Evolutionary conservation across 495 filamentous ascomycete genomes (phyloP), one percentile per base, ranked within the genome.

Genomic region (Patellaria atrata): DNA sequence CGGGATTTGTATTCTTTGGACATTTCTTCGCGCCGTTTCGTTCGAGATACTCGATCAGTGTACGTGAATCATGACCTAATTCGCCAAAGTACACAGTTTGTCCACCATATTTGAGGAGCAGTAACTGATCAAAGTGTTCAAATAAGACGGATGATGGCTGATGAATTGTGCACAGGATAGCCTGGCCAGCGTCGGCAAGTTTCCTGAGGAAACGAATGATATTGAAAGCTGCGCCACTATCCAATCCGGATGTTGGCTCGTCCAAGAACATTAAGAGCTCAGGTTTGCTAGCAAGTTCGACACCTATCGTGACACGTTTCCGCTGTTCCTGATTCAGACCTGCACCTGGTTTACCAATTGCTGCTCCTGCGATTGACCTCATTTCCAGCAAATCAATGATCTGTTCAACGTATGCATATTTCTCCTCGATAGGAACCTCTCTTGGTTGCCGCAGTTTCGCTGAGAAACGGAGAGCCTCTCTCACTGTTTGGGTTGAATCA

Each of bases 141-240:
- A 86, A 83, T 6, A 86, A 58, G 11, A 75, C 65, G 3, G 75
- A 68, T 0, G 70, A 77, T 4, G 81, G 81, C 44, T 87, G 80
- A 47, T 85, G 78, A 21, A 86, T 84, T 0, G 79, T 86, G 32
- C 75, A 76, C 0, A 75, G 52, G 13, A 86, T 72, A 3, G 77
- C 74, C 48, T 83, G 77, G 3, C 80, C 58, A 5, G 63, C 62
- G 31, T 71, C 63, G 4, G 76, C 71, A 3, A 82, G 60, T 43
- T 79, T 80, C 2, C 71, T 54, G 20, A 82, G 51, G 45, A 80
- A 75, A 11, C 69, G 59, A 15, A 75, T 62, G 8, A 77, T 76
- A 40, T 73, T 73, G 45, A 64, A 79, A 13, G 77, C 73, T 11
- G 72, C 67, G 25, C 68, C 63, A 0, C 62, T 65, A 38, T 82